phyloP scores from a whole-genome alignment of 2,329 filamentous ascomycete species.

The Microcyclosporella mali region DNA sequence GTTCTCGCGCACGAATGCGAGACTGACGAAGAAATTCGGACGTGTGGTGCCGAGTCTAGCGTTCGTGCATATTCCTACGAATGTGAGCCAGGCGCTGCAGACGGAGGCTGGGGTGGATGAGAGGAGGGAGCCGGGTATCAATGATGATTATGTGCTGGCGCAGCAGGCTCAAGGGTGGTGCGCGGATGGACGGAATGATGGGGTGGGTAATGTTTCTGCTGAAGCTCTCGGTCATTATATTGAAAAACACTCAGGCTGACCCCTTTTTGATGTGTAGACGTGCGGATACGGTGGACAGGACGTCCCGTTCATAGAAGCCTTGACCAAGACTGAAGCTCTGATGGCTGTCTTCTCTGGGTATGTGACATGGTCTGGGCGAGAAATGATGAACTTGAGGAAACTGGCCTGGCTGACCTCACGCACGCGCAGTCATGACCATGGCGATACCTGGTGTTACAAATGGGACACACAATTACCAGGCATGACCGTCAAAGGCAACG shows the following conservation, averaged over 20 bases:
- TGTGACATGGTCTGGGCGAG: conserved; percentile 39
- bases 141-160: conserved; percentile 38
- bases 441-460: conserved; percentile 31
- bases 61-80: conserved; percentile 51
- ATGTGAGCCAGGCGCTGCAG: conserved; percentile 40
- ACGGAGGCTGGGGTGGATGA: conserved; percentile 36
- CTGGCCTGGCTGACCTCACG: too few relatives aligned
- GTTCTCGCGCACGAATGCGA: conserved; percentile 35
- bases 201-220: conserved; percentile 7
- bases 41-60: conserved; percentile 44
- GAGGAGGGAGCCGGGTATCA: conserved; percentile 42
- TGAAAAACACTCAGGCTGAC: background rate
- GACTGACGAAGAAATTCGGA: conserved; percentile 13
- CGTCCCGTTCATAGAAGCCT: conserved; percentile 56
- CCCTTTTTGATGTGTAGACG: conserved; percentile 6
- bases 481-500: conserved; percentile 27
- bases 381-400: too few relatives aligned
- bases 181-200: conserved; percentile 33
- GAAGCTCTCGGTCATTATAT: background rate
- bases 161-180: conserved; percentile 37
- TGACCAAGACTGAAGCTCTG: conserved; percentile 50
- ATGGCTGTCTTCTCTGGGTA: conserved; percentile 59
- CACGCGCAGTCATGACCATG: conserved; percentile 29
- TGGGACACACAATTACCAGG: conserved; percentile 25
- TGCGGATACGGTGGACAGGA: conserved; percentile 46